Base-by-base conservation (phyloP, 495 filamentous ascomycete genomes). In the Corynascus novoguineensis region DNA sequence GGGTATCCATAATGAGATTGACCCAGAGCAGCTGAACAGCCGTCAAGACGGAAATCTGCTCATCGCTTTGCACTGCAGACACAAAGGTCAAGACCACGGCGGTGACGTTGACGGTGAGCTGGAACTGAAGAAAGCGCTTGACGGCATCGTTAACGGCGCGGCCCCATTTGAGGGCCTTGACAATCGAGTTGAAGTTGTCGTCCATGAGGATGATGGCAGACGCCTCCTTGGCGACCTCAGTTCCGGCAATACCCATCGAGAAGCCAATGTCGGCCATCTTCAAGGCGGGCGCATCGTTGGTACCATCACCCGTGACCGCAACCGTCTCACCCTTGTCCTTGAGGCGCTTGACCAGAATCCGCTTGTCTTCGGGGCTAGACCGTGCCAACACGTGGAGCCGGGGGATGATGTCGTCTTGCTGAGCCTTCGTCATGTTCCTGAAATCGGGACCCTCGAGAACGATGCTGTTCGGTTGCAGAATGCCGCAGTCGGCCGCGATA, bases 1-100 rank as follows among this genome's bases (percentile, higher is more conserved):
- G 89, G 0, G 90, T 93, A 61, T 95, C 90, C 90, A 95, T 95
- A 68, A 95, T 95, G 58, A 95, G 76, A 61, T 95, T 95, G 60
- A 95, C 87, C 90, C 90, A 95, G 15, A 95, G 79, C 24, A 95
- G 78, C 73, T 95, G 90, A 17, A 95, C 90, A 8, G 90, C 89
- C 5, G 81, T 92, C 31, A 95, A 74, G 45, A 95, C 90, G 45
- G 88, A 87, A 28, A 78, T 68, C 63, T 85, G 83, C 6, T 82
- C 71, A 5, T 64, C 65, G 61, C 79, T 88, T 27, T 85, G 82
- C n/a, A 93, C 84, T 25, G 90, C 86, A 1, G 90, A 84, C 49
- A 95, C 81, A 61, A 95, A 93, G 14, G 90, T 92, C 45, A 95
- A 75, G 11, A 85, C 64, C 34, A 95, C 90, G 29, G 90, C 90